Conservation (phyloP, 352 stramenopile species). For the Phytophthora aleatoria region DNA sequence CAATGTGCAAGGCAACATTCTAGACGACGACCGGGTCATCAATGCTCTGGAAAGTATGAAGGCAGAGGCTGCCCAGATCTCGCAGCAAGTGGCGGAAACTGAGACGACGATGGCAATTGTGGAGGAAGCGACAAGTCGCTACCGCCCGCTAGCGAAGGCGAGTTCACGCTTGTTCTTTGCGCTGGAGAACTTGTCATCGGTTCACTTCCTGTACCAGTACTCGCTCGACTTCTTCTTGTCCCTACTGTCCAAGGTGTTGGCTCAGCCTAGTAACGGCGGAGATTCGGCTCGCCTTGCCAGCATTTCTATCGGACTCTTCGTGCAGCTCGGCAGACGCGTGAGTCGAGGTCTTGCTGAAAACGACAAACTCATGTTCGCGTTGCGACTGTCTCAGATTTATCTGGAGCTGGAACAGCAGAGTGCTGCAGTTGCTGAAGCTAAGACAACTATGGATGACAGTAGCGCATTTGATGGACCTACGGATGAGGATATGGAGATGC, state of each 20-base stretch:
- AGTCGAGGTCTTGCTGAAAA: constrained; percentile 94
- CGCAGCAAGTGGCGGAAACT: constrained; percentile 88
- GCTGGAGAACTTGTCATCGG: constrained; percentile 93
- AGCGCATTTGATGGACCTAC: constrained; percentile 61
- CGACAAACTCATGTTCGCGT: constrained; percentile 99
- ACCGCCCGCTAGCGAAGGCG: constrained; percentile 93
- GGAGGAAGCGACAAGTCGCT: constrained; percentile 93
- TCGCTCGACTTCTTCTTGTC: constrained; percentile 97
- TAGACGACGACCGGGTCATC: constrained; percentile 99
- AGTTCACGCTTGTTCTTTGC: constrained; percentile 93
- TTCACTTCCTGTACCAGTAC: constrained; percentile 99
- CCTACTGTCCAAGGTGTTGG: constrained; percentile 94
- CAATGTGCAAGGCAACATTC: constrained; percentile 98
- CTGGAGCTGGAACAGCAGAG: constrained; percentile 76
- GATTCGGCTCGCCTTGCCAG: constrained; percentile 54
- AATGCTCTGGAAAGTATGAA: constrained; percentile 99
- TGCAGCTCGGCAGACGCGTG: constrained; percentile 92
- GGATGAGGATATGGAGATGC: constrained; percentile 74
- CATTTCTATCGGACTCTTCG: constrained; percentile 90
- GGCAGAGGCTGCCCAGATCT: constrained; percentile 96
- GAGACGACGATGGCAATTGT: constrained; percentile 84
- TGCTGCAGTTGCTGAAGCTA: constrained; percentile 37
- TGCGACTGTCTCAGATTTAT: constrained; percentile 95
- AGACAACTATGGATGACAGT: constrained; percentile 29
- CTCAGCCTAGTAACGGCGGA: constrained; percentile 33